Evolutionary conservation across 768 basidiomycete genomes (phyloP), one percentile per base, ranked within the genome.

Genomic region (Suillus luteus): DNA sequence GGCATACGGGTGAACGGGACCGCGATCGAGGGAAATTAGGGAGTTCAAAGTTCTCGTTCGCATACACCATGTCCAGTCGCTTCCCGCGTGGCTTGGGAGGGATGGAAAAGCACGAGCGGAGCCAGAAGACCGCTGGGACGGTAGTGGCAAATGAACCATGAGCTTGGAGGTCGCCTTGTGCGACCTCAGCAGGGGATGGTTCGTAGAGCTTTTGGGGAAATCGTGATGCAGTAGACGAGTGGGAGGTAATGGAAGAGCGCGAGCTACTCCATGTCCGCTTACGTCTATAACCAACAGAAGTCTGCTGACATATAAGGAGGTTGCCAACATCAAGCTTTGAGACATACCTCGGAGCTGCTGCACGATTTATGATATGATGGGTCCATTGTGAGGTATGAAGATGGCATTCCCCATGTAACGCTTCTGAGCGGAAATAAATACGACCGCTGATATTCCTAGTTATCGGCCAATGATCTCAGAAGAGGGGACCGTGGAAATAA

Each of bases 121-220:
- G 74, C 64, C 73, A 70, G 2, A 73, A 67, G 9, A 66, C 55
- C 17, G 79, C 78, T n/a, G 77, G 70, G 19, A 66, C 60, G 0
- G 80, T 81, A 0, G 80, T 77, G 1, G 78, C 74, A 59, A 82
- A 82, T 11, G 82, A 77, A 40, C 80, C 81, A 46, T 71, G 69
- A 38, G 72, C 75, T 38, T 72, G 70, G 9, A 73, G 58, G 33
- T 61, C 52, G 12, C 74, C 75, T 40, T 71, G 59, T n/a, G 59
- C 62, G 66, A 65, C 71, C 33, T 69, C 67, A 27, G 75, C 68
- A 27, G 59, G 64, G 63, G 68, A 70, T 51, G 37, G 59, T 57
- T 65, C 75, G 51, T 43, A 66, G 55, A 19, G 68, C 48, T 72
- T 71, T 70, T 43, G 65, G 12, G 60, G 62, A 51, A 68, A 72